Base-by-base conservation (phyloP, 2,329 filamentous ascomycete species). In the Taxawa tesnikishii region DNA sequence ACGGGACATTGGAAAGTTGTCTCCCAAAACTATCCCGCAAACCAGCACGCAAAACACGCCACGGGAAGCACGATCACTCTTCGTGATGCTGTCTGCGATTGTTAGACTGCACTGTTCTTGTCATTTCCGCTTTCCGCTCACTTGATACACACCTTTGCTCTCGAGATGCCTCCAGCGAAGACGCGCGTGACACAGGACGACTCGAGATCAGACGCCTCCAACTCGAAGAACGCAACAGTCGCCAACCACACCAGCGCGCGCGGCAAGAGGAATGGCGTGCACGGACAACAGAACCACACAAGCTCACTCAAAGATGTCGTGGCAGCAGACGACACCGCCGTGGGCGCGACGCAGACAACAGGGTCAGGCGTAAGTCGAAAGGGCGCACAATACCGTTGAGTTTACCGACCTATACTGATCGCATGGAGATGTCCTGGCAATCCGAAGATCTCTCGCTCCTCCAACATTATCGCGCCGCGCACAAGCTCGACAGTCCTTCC, bases 391-490 rank as follows among this genome's bases (percentile, higher is more conserved):
- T n/a, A n/a, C n/a, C n/a, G n/a, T n/a, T n/a, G n/a, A n/a, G n/a
- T 23, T 23, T n/a, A 23, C 19, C n/a, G 19, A 8, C 8, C 19
- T 8, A 23, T 23, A n/a, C 19, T 23, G 19, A 23, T n/a, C 8
- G 8, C 19, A 23, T 23, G 8, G 8, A 23, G 19, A 8, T 23
- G 19, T 23, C 29, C 12, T 39, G 34, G 34, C 25, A 26, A 2
- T 21, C 28, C n/a, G 34, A 37, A 30, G 25, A 32, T 17, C 30
- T 37, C 17, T 19, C 34, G 10, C 27, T 80, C 29, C 72, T 90
- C 30, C 79, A 87, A 50, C 67, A 70, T 42, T 90, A 90, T 63
- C 74, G 81, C 41, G 73, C 79, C 50, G 70, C 79, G 42, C 76
- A 87, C 61, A 70, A 71, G 37, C 67, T 90, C 47, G 68, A 73